Evolutionary conservation across 495 filamentous ascomycete genomes (phyloP).

Genomic region (Trichoderma reesei): DNA sequence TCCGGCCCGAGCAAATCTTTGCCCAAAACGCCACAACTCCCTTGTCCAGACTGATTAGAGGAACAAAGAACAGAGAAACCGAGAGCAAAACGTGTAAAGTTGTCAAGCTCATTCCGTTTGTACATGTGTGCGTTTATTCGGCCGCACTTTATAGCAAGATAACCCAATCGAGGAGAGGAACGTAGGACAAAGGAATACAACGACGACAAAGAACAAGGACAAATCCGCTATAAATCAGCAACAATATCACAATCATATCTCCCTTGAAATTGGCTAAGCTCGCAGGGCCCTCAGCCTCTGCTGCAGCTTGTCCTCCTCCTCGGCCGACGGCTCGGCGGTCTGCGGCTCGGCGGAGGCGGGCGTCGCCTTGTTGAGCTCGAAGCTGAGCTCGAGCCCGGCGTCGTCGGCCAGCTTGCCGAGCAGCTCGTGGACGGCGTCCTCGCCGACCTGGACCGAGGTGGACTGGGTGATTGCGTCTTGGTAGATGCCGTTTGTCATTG

Average conservation of each 20-base stretch:
- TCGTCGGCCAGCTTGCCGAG: conserved; percentile 76
- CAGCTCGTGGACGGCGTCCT: conserved; percentile 73
- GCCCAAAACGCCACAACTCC: neutral
- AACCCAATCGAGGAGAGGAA: too few relatives aligned
- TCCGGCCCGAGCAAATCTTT: neutral
- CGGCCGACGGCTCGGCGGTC: conserved; percentile 42
- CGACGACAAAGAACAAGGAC: too few relatives aligned
- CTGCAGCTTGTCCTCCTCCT: conserved; percentile 54
- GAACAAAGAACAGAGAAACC: neutral
- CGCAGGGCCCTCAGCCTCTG: conserved; percentile 46
- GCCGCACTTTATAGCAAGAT: too few relatives aligned
- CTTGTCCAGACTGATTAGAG: neutral
- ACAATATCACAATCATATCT: too few relatives aligned
- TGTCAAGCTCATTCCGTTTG: too few relatives aligned
- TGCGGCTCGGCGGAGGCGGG: conserved; percentile 31
- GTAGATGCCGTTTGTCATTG: conserved; percentile 73
- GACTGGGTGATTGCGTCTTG: conserved; percentile 69
- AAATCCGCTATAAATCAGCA: neutral
- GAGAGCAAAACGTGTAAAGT: neutral
- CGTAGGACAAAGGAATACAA: too few relatives aligned
- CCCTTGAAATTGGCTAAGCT: conserved; percentile 26
- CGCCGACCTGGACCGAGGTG: conserved; percentile 66
- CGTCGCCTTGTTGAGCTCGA: conserved; percentile 55
- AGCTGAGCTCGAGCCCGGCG: conserved; percentile 62
- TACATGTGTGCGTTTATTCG: too few relatives aligned